Evolutionary conservation across 257 asterid species (phyloP), one percentile per base, ranked within the genome.

Genomic region (Paulownia fortunei): DNA sequence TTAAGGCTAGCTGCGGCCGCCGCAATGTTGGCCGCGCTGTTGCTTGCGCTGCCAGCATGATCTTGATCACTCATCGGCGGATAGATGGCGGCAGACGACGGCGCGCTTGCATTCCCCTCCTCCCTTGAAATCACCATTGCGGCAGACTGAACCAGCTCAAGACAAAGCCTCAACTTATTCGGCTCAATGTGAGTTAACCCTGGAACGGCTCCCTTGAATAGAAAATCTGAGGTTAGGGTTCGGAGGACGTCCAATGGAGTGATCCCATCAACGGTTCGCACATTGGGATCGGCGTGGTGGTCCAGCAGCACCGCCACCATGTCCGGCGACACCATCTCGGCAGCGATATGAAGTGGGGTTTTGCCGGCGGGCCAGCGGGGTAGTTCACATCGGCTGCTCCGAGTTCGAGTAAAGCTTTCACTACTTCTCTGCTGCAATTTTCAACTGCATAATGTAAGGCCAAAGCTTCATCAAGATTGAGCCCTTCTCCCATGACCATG

Each of bases 401-500:
- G 2, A 94, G 95, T 73, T 94, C 99, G 0, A 94, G 92, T 12
- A 94, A 60, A 0, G 99, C 95, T 61, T 94, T 94, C 7, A 92
- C 97, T 0, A 94, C 99, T 69, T 94, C 99, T 6, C 99, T 73
- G 81, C 95, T 91, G 75, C 99, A 94, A 47, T 79, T 94, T 49
- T 91, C 99, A 0, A 94, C 99, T 0, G 96, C 99, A 47, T 92
- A 94, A 51, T 94, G 99, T 11, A 94, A 56, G 5, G 99, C 98
- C 44, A 94, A 76, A 2, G 97, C 94, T 19, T 92, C 95, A 30
- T 94, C 97, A 1, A 94, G 89, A 61, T 94, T 94, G 3, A 94
- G 89, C 21, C 98, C 98, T 81, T 94, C 98, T 2, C 98, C 98
- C 98, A 94, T 94, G 37, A 94, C 99, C 99, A 94, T 94, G 0